These are phyloP conservation scores for Ampelomyces quisqualis DNA, from an alignment of 2,329 filamentous ascomycete genomes.

Conservation along the genomic window DNA sequence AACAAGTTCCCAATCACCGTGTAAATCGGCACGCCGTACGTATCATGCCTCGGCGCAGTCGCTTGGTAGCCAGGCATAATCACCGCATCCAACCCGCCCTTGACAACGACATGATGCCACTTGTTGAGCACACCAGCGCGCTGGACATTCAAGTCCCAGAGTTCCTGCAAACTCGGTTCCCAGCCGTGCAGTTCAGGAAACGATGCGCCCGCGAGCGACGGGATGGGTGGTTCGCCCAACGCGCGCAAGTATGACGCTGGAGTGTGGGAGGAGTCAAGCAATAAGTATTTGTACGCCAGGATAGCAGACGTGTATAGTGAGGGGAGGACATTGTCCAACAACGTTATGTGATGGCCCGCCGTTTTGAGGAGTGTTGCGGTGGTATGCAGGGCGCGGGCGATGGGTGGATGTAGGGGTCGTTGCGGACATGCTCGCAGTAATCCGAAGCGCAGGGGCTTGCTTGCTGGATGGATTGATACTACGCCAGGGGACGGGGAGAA, in stretches of 20 bases:
- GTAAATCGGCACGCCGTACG: conserved; percentile 50
- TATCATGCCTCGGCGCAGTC: conserved; percentile 56
- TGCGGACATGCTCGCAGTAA: conserved; percentile 51
- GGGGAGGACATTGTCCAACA: conserved; percentile 31
- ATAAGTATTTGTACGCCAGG: conserved; percentile 48
- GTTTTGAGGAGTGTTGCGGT: conserved; percentile 44
- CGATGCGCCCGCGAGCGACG: conserved; percentile 41
- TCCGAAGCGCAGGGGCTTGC: conserved; percentile 49
- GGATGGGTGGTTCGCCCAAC: conserved; percentile 49
- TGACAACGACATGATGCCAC: conserved; percentile 48
- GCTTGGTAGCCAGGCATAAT: conserved; percentile 53
- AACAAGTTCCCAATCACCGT: conserved; percentile 56
- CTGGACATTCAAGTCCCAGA: conserved; percentile 48
- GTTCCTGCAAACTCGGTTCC: conserved; percentile 41
- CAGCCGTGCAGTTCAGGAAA: conserved; percentile 38
- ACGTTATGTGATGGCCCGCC: conserved; percentile 49
- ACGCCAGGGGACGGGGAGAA: conserved; percentile 52
- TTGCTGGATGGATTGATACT: conserved; percentile 16
- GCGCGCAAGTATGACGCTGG: conserved; percentile 36
- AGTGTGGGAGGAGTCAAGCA: conserved; percentile 43
- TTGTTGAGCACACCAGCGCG: conserved; percentile 37
- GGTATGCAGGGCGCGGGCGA: conserved; percentile 49
- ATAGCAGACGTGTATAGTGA: conserved; percentile 36
- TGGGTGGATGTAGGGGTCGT: conserved; percentile 55
- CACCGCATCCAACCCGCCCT: conserved; percentile 53